phyloP scores from a whole-genome alignment of 176 grass and related monocot genomes.

The Triticum urartu region DNA sequence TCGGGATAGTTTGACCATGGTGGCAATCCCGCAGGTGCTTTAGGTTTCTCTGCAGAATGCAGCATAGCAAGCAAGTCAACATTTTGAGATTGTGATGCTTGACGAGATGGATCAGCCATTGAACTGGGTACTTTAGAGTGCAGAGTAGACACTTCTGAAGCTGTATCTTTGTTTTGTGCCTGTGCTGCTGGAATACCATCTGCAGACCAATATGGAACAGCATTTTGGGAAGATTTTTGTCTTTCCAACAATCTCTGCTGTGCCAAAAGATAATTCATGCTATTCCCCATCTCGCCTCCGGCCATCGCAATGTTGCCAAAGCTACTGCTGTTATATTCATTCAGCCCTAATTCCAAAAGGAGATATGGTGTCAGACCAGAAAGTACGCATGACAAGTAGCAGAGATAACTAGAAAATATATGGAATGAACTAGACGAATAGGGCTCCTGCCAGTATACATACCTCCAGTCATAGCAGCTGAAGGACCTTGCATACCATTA shows the following conservation, averaged over 20 bases:
- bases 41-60: slow-evolving; percentile 73
- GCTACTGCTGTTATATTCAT: slow-evolving; percentile 50
- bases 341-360: slow-evolving; percentile 50
- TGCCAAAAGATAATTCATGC: slow-evolving; percentile 75
- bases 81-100: slow-evolving; percentile 62
- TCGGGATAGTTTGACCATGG: slow-evolving; percentile 62
- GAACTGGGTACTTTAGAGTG: slow-evolving; percentile 66
- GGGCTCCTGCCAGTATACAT: slow-evolving; percentile 30
- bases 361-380: slow-evolving; percentile 16
- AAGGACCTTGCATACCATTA: slow-evolving; percentile 45
- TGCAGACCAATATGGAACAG: slow-evolving; percentile 69
- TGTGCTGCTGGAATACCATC: slow-evolving; percentile 43
- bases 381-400: not conserved
- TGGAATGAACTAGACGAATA: slow-evolving; percentile 18
- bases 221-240: slow-evolving; percentile 62
- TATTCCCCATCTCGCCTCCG: slow-evolving; percentile 48
- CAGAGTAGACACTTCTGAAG: slow-evolving; percentile 48
- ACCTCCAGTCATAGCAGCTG: slow-evolving; percentile 61
- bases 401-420: slow-evolving; percentile 1
- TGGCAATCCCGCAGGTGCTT: slow-evolving; percentile 42
- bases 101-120: slow-evolving; percentile 48
- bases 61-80: slow-evolving; percentile 84
- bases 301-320: slow-evolving; percentile 41
- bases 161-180: slow-evolving; percentile 44
- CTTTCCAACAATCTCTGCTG: slow-evolving; percentile 83